Evolutionary conservation across 176 grass and related monocot genomes (phyloP).

Genomic region (Oryza longistaminata): DNA sequence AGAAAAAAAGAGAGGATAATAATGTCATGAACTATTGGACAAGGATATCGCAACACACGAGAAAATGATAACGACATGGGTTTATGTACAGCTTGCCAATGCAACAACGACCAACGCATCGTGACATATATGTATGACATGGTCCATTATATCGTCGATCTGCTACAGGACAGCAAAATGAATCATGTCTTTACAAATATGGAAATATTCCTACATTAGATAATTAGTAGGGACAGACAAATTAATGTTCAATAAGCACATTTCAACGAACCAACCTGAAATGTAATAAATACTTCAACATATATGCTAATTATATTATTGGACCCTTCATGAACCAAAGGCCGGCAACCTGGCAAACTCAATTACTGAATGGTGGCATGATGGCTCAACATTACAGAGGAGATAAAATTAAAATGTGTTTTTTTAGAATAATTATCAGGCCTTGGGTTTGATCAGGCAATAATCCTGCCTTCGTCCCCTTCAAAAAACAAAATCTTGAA

Average conservation of each 20-base stretch:
- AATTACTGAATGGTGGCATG: no score
- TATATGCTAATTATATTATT: no score
- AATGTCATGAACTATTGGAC: conserved; percentile 43
- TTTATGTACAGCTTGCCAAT: conserved; percentile 18
- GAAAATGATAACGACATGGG: conserved; percentile 47
- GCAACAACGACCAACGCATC: neutral
- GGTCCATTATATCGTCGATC: neutral
- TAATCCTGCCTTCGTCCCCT: no score
- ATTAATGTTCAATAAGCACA: neutral
- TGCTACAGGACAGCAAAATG: neutral
- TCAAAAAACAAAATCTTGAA: no score
- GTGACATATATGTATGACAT: neutral
- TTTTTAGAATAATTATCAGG: no score
- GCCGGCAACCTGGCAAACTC: no score
- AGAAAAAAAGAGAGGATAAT: neutral
- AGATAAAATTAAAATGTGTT: no score
- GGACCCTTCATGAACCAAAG: no score
- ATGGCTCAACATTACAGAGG: no score
- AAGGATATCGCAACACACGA: conserved; percentile 30
- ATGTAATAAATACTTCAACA: neutral
- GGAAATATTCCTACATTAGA: no score
- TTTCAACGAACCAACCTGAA: neutral
- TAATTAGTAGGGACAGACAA: neutral
- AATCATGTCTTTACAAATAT: neutral
- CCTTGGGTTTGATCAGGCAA: no score